Conservation (phyloP, 2,329 filamentous ascomycete genomes). For the Aspergillus ruber region DNA sequence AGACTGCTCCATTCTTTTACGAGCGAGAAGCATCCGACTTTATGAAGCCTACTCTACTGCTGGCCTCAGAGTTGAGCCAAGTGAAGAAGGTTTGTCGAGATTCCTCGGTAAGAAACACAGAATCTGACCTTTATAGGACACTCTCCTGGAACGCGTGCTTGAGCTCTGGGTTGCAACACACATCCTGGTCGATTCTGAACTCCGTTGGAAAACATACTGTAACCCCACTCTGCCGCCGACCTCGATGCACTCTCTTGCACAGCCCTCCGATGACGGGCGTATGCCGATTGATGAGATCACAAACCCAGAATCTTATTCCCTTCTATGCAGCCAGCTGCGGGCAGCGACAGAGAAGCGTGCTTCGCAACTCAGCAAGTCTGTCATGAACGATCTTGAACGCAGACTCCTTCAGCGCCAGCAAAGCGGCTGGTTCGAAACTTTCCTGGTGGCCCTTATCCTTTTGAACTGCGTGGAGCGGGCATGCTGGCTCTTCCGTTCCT, state of each 20-base stretch:
- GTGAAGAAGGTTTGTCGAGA: constrained; percentile 29
- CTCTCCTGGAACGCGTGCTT: constrained; percentile 45
- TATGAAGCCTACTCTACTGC: constrained; percentile 44
- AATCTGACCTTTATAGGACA: constrained; percentile 34
- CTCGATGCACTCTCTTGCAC: constrained; percentile 30
- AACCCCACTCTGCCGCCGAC: constrained; percentile 38
- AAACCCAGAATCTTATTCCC: constrained; percentile 40
- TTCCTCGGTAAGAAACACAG: constrained; percentile 2
- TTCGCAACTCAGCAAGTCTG: constrained; percentile 45
- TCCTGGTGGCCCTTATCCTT: constrained; percentile 53
- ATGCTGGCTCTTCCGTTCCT: constrained; percentile 52
- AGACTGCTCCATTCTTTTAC: constrained; percentile 40
- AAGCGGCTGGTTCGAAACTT: constrained; percentile 52
- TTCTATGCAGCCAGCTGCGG: constrained; percentile 50
- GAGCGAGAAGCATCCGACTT: constrained; percentile 46
- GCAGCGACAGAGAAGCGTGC: constrained; percentile 52
- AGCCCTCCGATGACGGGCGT: constrained; percentile 34
- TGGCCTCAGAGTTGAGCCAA: constrained; percentile 32
- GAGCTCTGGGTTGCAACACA: constrained; percentile 53
- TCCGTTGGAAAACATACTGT: constrained; percentile 45
- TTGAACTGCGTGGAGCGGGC: constrained; percentile 55
- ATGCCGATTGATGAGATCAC: constrained; percentile 33
- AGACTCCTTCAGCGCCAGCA: constrained; percentile 54
- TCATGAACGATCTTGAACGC: constrained; percentile 56
- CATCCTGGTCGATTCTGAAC: constrained; percentile 45